Base-by-base conservation (phyloP, 192 early-diverging fungal species). In the Entomortierella parvispora region DNA sequence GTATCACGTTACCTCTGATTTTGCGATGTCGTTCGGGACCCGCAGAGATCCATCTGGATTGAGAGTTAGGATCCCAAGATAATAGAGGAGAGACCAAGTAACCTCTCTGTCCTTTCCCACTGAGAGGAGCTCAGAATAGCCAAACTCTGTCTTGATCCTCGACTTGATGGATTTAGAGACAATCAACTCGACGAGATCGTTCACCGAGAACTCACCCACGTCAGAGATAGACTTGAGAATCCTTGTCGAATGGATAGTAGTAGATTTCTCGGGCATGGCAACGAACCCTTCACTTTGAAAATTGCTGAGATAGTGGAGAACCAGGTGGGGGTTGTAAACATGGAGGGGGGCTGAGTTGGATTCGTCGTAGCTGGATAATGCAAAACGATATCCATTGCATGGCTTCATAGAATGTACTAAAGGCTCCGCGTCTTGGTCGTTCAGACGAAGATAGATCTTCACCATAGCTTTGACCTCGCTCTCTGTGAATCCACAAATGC, bases 361-460 rank as follows among this genome's bases (percentile, higher is more conserved):
- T 70, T 71, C 77, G 63, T 65, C 58, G 62, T 63, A 55, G 40
- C 42, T 55, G 22, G 53, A 40, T 31, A 49, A 52, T 42, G 58
- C 68, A 70, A 80, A 80, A 58, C 37, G 52, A 71, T 80, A 80
- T 65, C 62, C 78, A 71, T 71, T 71, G 68, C 65, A 71, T 23
- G 71, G 34, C 25, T 47, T 43, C 31, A 71, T 70, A 25, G 53
- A 49, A 47, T 70, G 47, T 34, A 68, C 29, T 49, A 77, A 40
- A 60, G 40, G 28, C 40, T 53, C 64, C 47, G 65, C 47, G 23
- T 60, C 65, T 54, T 76, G 55, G 53, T 61, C 58, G 55, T 76
- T 52, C 65, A 60, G 58, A 43, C 44, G 25, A 74, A 80, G 49
- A 62, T 71, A 80, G 58, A 50, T 49, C 37, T 71, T 58, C 58